Evolutionary conservation across 2,329 filamentous ascomycete genomes (phyloP), one percentile per base, ranked within the genome.

Genomic region (Drechslerella coelobrocha): DNA sequence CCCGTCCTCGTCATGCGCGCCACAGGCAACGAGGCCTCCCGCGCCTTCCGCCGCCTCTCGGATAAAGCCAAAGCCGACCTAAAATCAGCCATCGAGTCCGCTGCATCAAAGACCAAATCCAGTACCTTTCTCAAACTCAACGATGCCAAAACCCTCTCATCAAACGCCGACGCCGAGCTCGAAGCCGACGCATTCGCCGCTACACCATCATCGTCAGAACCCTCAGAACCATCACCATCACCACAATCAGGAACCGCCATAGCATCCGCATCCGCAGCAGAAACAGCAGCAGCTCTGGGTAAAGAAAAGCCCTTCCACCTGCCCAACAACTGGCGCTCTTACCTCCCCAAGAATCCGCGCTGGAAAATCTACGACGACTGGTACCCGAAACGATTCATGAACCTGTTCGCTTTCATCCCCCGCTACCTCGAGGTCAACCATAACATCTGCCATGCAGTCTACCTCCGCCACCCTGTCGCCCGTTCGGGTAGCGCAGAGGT

Each of bases 351-450:
- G 24, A 29, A 69, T 29, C 68, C 60, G 1, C 29, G 72, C 73
- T 61, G 78, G 80, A 69, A 78, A 81, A 91, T 94, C 2, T 99
- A 99, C 78, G 85, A 85, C 2, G 97, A 92, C 1, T 99, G 94
- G 94, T 81, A 84, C 73, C 94, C 94, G 10, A 85, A 92, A 61
- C 84, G 89, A 56, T 97, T 86, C 80, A 95, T 99, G 90, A 84
- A 86, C 55, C 88, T 92, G 0, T 99, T 99, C 80, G 92, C 92
- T 23, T 97, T 96, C 80, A 92, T 99, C 75, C 94, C 94, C 9
- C 84, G 90, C 59, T 99, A 97, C 79, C 85, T 99, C 71, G 95
- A 99, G 81, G 94, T 99, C 75, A 97, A 97, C 83, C 94, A 96
- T 79, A 95, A 92, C 77, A 89, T 97, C 76, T 99, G 94, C 80